Evolutionary conservation across 805 yeast genomes (phyloP), one percentile per base, ranked within the genome.

Genomic region (Metschnikowia similis): DNA sequence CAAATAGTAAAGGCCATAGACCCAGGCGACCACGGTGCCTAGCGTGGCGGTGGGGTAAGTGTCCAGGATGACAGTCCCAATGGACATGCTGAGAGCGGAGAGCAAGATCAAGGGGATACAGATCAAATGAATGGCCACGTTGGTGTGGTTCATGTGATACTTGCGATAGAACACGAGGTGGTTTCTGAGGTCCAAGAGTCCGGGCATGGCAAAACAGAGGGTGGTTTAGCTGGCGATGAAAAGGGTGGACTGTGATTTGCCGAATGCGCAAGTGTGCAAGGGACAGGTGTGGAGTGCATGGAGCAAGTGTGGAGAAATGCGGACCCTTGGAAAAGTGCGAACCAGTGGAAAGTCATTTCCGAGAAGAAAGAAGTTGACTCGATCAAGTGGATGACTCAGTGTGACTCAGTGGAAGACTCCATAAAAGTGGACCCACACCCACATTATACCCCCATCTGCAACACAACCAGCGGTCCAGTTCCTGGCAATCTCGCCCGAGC

Each of bases 101-200:
- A 78, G 66, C 30, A 87, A 71, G 45, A 92, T 90, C 17, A 81
- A 66, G 1, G 98, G 98, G 31, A 92, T 90, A 62, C 89, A 89
- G 4, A 80, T 64, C 41, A 86, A 65, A 62, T 92, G 99, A 54
- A 92, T 87, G 8, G 72, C 56, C 6, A 91, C 91, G 67, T 92
- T 92, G 1, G 67, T 70, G 56, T 82, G 71, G 62, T 76, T 65
- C 54, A 64, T 71, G 50, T 57, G 61, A 45, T 57, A 57, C 16
- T 56, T 54, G 48, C 61, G 54, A 58, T 73, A 73, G 52, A 72
- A 70, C 29, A 67, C 69, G 49, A 73, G 66, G 41, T 73, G 78
- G 27, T 57, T 62, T 35, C 66, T 66, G 32, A 73, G 60, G 49
- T 72, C 74, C 10, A 70, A 56, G 9, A 26, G 29, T 5, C 16